Evolutionary conservation across 805 yeast genomes (phyloP).

Genomic region (Candida qinlingensis): DNA sequence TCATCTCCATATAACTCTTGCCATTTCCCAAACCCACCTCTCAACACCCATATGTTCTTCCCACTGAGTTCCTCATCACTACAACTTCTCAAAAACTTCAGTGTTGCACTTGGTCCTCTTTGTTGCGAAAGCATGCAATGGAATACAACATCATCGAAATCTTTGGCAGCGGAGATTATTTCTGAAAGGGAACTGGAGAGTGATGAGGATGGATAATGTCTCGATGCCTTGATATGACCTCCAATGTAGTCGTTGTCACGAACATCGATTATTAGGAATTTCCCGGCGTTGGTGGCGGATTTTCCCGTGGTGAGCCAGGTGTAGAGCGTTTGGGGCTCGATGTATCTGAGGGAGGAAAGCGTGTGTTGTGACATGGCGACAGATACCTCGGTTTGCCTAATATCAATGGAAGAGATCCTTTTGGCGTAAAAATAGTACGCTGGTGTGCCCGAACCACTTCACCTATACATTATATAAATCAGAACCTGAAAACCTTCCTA

Average conservation of each 20-base stretch:
- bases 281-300: conserved; percentile 33
- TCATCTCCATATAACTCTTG: conserved; percentile 71
- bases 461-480: too few species aligned
- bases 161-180: conserved; percentile 13
- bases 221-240: conserved; percentile 56
- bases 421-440: too few species aligned
- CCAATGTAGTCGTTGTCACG: conserved; percentile 81
- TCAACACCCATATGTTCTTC: conserved; percentile 60
- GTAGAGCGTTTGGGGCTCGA: conserved; percentile 40
- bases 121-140: conserved; percentile 91
- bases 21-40: conserved; percentile 88
- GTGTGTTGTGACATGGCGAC: conserved; percentile 16
- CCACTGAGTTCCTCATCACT: conserved; percentile 22
- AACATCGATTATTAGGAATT: conserved; percentile 68
- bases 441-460: too few species aligned
- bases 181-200: conserved; percentile 31
- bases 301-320: conserved; percentile 39
- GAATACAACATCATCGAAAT: conserved; percentile 58
- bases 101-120: conserved; percentile 84
- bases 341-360: conserved; percentile 34
- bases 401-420: too few species aligned
- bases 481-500: too few species aligned
- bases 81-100: conserved; percentile 41
- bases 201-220: conserved; percentile 48
- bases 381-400: too few species aligned